phyloP scores from a whole-genome alignment of 176 grass and related monocot species.

The Sorghum bicolor region Sorghum_bicolor_NCBIv3 NC_012871.2:69002001-69002500 shows the following conservation, averaged over 20 bases:
- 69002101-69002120: neutral
- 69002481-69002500: constrained; percentile 95
- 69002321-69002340: constrained; percentile 97
- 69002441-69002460: constrained; percentile 95
- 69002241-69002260: constrained; percentile 62
- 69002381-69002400: constrained; percentile 93
- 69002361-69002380: constrained; percentile 97
- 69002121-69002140: constrained; percentile 3
- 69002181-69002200: neutral
- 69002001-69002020: neutral
- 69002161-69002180: constrained; percentile 6
- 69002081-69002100: neutral
- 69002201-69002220: neutral
- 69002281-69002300: constrained; percentile 98
- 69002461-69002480: constrained; percentile 90
- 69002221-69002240: constrained; percentile 19
- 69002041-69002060: neutral
- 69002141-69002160: neutral
- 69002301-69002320: constrained; percentile 83
- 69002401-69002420: constrained; percentile 77
- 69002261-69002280: constrained; percentile 97
- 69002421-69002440: constrained; percentile 90
- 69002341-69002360: constrained; percentile 95
- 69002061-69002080: neutral
- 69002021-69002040: neutral